These are phyloP conservation scores for Phaeosphaeria sp. DNA, from an alignment of 2,329 filamentous ascomycete genomes.

Conservation along the genomic window DNA sequence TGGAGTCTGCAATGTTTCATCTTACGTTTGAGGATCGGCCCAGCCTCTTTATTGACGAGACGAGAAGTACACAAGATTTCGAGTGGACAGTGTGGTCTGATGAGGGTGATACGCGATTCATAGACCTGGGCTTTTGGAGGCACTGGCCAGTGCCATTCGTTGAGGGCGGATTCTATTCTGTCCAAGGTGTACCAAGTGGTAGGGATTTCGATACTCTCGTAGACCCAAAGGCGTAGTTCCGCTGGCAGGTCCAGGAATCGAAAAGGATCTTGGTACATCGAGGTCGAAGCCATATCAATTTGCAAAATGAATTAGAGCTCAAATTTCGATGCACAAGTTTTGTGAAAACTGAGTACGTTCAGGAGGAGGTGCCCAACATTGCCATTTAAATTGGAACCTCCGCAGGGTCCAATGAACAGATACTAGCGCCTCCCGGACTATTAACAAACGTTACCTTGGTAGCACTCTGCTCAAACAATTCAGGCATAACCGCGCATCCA, in stretches of 20 bases:
- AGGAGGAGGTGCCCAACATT: too few species aligned
- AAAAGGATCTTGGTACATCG: conserved; percentile 2
- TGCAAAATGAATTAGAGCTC: too few species aligned
- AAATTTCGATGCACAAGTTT: too few species aligned
- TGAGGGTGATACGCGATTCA: conserved; percentile 10
- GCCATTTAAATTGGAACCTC: too few species aligned
- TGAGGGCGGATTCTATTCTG: conserved; percentile 4
- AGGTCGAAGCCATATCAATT: too few species aligned
- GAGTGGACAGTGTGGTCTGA: conserved; percentile 6
- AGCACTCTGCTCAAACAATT: too few species aligned
- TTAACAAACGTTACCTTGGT: too few species aligned
- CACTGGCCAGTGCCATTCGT: conserved; percentile 9
- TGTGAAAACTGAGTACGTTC: too few species aligned
- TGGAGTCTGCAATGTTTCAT: conserved; percentile 8
- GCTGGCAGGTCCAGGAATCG: conserved; percentile 16
- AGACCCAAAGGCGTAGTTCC: conserved; percentile 16
- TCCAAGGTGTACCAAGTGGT: conserved; percentile 11
- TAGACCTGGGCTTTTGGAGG: conserved; percentile 9
- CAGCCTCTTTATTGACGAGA: conserved; percentile 15
- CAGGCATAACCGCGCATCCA: too few species aligned
- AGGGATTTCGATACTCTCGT: conserved; percentile 10
- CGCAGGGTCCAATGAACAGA: too few species aligned
- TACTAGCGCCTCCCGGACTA: too few species aligned
- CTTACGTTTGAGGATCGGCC: conserved; percentile 11
- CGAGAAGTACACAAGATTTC: conserved; percentile 12